Evolutionary conservation across 139 green algal genomes (phyloP).

Genomic region (Choricystis sp.): DNA sequence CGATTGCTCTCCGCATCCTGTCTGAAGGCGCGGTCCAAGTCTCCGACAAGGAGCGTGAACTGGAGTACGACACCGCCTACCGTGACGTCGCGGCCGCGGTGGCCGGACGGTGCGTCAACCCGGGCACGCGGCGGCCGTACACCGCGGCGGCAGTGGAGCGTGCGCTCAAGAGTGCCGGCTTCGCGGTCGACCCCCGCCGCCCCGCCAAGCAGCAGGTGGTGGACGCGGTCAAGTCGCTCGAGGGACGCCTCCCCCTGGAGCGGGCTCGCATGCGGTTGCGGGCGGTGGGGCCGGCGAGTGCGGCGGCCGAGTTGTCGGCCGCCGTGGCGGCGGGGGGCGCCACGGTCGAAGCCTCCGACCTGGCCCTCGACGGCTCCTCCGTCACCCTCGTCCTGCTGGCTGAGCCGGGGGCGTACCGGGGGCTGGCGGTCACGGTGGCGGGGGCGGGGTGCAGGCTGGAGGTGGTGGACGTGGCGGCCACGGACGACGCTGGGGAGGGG

Average conservation of each 20-base stretch:
- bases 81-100: constrained; percentile 65
- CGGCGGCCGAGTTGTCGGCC: constrained; percentile 21
- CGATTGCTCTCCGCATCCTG: constrained; percentile 75
- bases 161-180: constrained; percentile 80
- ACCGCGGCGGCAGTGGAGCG: constrained; percentile 85
- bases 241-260: constrained; percentile 66
- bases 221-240: constrained; percentile 35
- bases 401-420: constrained; percentile 76
- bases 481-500: constrained; percentile 3
- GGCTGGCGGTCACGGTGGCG: constrained; percentile 58
- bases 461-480: constrained; percentile 47
- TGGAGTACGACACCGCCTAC: constrained; percentile 70
- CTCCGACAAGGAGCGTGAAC: constrained; percentile 84
- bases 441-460: constrained; percentile 55
- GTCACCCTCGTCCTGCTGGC: constrained; percentile 31
- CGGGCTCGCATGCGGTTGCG: constrained; percentile 80
- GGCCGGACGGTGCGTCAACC: constrained; percentile 82
- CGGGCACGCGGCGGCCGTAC: constrained; percentile 77
- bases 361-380: neutral
- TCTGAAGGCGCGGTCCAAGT: constrained; percentile 86
- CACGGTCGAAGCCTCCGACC: neutral
- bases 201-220: constrained; percentile 88
- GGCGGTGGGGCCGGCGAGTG: constrained; percentile 27
- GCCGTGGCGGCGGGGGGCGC: constrained; percentile 8
- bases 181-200: constrained; percentile 77